phyloP scores from a whole-genome alignment of 305 asterid species.

The Solanum chacoense region DNA sequence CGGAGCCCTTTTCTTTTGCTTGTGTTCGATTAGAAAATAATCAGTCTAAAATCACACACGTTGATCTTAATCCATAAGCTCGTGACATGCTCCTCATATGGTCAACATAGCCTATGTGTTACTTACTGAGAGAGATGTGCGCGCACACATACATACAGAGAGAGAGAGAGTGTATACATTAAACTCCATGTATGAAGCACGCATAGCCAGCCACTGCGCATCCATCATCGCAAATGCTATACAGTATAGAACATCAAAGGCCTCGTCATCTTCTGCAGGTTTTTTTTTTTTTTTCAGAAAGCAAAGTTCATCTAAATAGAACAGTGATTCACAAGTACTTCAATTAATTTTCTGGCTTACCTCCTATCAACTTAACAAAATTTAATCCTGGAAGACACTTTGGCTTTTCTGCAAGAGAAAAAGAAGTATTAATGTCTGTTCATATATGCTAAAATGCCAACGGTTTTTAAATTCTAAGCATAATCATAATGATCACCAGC shows the following conservation, averaged over 20 bases:
- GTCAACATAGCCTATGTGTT: background rate
- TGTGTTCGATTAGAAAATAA: background rate
- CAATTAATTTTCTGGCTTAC: constrained; percentile 19
- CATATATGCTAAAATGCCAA: background rate
- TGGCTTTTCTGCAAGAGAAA: constrained; percentile 54
- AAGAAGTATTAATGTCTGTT: background rate
- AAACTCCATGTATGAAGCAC: constrained; percentile 95
- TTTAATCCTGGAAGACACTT: constrained; percentile 65
- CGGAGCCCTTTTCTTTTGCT: background rate
- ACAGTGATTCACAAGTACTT: background rate
- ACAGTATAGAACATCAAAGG: constrained; percentile 75
- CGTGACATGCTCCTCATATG: background rate
- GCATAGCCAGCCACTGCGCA: constrained; percentile 99
- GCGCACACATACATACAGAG: background rate
- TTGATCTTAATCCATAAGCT: background rate
- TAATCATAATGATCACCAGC: background rate
- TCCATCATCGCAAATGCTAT: constrained; percentile 88
- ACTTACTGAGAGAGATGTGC: background rate
- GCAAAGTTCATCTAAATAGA: background rate
- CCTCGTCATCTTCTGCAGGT: constrained; percentile 71
- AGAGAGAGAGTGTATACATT: constrained; percentile 10
- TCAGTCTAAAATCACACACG: background rate
- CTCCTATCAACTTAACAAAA: constrained; percentile 65
- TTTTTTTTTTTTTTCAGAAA: background rate
- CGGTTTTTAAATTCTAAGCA: background rate